Conservation (phyloP, 179 eudicot genomes). For the Beta macrorhiza region DNA sequence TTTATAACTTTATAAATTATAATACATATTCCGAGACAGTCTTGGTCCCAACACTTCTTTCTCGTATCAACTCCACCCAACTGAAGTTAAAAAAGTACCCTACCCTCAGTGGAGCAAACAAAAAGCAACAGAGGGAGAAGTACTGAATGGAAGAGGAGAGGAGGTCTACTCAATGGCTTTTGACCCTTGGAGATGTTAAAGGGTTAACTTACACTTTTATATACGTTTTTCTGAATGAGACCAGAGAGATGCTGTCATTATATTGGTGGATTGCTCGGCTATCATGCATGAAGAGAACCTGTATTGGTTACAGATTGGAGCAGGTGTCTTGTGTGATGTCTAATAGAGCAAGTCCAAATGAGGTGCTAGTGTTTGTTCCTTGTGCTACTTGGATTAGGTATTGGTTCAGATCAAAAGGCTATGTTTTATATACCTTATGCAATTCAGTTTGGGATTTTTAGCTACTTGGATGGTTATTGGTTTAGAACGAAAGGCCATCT, state of each 20-base stretch:
- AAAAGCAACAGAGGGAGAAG: no score
- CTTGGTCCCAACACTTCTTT: no score
- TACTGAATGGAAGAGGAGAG: neutral
- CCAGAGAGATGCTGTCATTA: neutral
- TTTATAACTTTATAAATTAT: neutral
- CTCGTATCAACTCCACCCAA: no score
- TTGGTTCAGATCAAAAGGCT: neutral
- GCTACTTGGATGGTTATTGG: no score
- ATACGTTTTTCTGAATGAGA: neutral
- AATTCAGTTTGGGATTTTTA: neutral
- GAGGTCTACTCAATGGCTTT: neutral
- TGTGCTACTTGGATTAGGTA: neutral
- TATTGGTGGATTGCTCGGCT: neutral
- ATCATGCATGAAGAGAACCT: slow-evolving; percentile 1
- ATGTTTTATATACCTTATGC: neutral
- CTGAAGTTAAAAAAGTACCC: no score
- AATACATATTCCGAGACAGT: no score
- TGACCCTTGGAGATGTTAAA: neutral
- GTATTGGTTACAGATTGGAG: neutral
- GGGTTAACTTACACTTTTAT: neutral
- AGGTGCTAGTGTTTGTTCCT: neutral
- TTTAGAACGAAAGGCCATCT: no score
- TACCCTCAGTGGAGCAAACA: no score
- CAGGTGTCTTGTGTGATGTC: neutral
- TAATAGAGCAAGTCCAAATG: neutral